Evolutionary conservation across 306 rosid genomes (phyloP).

Genomic region (Cyamopsis tetragonoloba): DNA sequence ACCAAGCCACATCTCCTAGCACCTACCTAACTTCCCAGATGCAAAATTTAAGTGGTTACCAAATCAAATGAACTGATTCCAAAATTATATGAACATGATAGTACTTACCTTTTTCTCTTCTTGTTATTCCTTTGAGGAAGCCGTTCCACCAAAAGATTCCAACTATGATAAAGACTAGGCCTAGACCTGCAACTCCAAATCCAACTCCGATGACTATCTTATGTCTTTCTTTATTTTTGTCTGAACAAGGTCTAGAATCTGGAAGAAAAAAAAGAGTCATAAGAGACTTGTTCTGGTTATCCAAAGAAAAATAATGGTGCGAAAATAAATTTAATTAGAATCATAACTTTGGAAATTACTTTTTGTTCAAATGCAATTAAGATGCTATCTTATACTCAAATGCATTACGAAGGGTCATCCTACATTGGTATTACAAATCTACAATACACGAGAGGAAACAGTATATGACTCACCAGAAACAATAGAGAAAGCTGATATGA

Average conservation of each 20-base stretch:
- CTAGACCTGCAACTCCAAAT: slow-evolving; percentile 29
- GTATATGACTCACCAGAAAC: slow-evolving; percentile 52
- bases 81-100: neutral
- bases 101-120: slow-evolving; percentile 23
- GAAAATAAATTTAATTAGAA: slow-evolving; percentile 20
- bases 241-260: slow-evolving; percentile 40
- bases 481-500: slow-evolving; percentile 59
- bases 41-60: neutral
- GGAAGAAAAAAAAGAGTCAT: neutral
- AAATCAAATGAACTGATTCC: neutral
- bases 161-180: slow-evolving; percentile 25
- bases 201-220: slow-evolving; percentile 31
- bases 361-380: neutral
- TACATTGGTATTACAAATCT: neutral
- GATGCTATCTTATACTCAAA: neutral
- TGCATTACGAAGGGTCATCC: neutral
- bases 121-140: slow-evolving; percentile 21
- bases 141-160: slow-evolving; percentile 36
- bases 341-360: neutral
- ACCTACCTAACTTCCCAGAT: neutral
- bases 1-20: neutral
- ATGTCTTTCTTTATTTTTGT: slow-evolving; percentile 1
- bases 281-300: neutral
- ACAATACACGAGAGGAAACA: neutral
- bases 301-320: neutral